Base-by-base conservation (phyloP, 2,329 filamentous ascomycete species). In the Cadophora gregata region DNA sequence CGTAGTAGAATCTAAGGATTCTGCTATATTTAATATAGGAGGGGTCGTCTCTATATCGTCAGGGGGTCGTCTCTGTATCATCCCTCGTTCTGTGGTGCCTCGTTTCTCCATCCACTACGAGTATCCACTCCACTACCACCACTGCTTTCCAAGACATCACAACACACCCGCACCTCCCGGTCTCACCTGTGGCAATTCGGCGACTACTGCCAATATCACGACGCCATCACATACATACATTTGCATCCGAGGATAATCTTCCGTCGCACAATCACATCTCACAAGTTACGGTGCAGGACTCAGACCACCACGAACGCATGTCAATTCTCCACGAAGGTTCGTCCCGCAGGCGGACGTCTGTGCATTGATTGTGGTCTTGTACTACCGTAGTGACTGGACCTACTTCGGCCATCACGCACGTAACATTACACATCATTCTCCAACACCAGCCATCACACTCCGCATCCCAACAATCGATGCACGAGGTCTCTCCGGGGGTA, bases 401-500 rank as follows among this genome's bases (percentile, higher is more conserved):
- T 42, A 21, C 53, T 36, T 21, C 27, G 25, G n/a, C 36, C 36
- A 50, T 45, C 56, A 59, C 21, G 50, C 36, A 42, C 8, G 31
- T 33, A 42, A 50, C 62, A 21, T 33, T 48, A 45, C 60, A 62
- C 51, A 58, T 36, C 27, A 58, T 63, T 42, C 21, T 12, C 24
- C 24, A 33, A n/a, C 25, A 27, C 21, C 55, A 58, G 31, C 53
- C 65, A 67, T 65, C 67, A 48, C 48, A 48, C 29, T 56, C 55
- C 63, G 60, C 19, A 21, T 53, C 55, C 48, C 66, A 60, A 63
- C 66, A 67, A 66, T 66, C 64, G 66, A 63, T 64, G 62, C 59
- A 56, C 62, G 33, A 58, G 10, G 53, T 51, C 56, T 29, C n/a
- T 25, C 48, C 27, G 24, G 38, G 6, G 27, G 56, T 38, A 62